A percentile compares a stretch with the other conserved stretches of the same genome.
These are phyloP conservation scores for Sodiomyces alkalinus DNA, from an alignment of 2,329 filamentous ascomycete genomes.

Conservation along the genomic window DNA sequence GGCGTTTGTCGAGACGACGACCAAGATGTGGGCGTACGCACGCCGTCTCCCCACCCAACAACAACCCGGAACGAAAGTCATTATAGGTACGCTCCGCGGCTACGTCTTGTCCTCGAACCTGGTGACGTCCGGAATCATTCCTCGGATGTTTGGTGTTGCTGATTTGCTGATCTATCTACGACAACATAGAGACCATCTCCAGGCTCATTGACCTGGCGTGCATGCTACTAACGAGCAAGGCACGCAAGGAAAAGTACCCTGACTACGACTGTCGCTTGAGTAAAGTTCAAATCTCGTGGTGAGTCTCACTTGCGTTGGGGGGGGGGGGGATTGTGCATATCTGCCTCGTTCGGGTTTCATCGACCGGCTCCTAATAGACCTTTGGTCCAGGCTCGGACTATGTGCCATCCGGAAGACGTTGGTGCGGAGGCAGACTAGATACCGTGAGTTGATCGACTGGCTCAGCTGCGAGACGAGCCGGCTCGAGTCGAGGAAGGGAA, in stretches of 20 bases:
- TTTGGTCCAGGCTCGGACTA: constrained; percentile 5
- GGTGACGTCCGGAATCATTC: background rate
- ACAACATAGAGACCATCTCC: constrained; percentile 41
- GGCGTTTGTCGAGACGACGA: constrained; percentile 64
- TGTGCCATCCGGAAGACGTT: constrained; percentile 3
- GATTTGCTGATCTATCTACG: background rate
- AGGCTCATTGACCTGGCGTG: constrained; percentile 51
- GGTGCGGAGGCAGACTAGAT: constrained; percentile 4
- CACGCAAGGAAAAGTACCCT: constrained; percentile 26
- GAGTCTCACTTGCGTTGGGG: no score
- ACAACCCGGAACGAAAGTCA: constrained; percentile 41
- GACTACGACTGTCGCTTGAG: constrained; percentile 44
- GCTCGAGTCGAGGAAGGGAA: constrained; percentile 3
- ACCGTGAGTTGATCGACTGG: constrained; percentile 4
- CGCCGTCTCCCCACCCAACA: constrained; percentile 40
- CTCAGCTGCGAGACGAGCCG: constrained; percentile 2
- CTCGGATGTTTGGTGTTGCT: background rate
- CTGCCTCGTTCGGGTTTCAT: background rate
- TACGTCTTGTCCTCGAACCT: background rate
- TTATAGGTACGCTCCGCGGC: constrained; percentile 41
- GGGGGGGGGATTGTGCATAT: no score
- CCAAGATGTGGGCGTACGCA: constrained; percentile 53
- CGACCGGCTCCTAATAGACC: background rate
- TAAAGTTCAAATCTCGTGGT: constrained; percentile 46
- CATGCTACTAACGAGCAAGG: constrained; percentile 43